Evolutionary conservation across 805 yeast species (phyloP).

Genomic region (Saccharomycopsis malanga): DNA sequence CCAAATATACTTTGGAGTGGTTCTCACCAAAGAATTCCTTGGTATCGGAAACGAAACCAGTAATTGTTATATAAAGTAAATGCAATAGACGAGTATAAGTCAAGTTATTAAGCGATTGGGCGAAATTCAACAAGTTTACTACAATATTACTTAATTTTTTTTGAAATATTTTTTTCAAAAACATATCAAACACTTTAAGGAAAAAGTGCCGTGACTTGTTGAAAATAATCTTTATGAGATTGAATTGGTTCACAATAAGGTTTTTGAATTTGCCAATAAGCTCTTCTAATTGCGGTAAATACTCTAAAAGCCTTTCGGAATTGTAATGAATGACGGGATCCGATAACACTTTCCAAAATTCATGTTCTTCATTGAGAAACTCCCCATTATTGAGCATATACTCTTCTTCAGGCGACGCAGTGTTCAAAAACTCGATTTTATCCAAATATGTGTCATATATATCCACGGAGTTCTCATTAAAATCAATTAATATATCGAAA

Average conservation of each 20-base stretch:
- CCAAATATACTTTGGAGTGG: constrained; percentile 21
- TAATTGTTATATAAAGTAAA: constrained; percentile 51
- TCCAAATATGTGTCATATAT: constrained; percentile 78
- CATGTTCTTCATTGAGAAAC: constrained; percentile 32
- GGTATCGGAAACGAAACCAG: constrained; percentile 55
- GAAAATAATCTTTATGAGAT: constrained; percentile 67
- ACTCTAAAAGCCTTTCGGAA: constrained; percentile 25
- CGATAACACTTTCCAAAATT: constrained; percentile 51
- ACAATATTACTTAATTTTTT: constrained; percentile 29
- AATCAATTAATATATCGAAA: constrained; percentile 67
- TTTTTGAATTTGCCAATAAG: constrained; percentile 50
- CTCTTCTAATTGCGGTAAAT: constrained; percentile 45
- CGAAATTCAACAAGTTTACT: constrained; percentile 51
- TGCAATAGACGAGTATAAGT: constrained; percentile 74
- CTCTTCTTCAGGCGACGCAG: constrained; percentile 35
- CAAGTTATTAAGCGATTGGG: constrained; percentile 55
- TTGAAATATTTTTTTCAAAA: constrained; percentile 59
- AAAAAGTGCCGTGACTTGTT: constrained; percentile 62
- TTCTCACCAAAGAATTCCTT: constrained; percentile 45
- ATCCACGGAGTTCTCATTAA: constrained; percentile 69
- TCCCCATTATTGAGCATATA: constrained; percentile 25
- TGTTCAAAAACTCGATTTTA: constrained; percentile 60
- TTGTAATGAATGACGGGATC: constrained; percentile 49
- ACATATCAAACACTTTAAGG: constrained; percentile 57
- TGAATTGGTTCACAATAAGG: constrained; percentile 64